Evolutionary conservation across 805 yeast species (phyloP), one percentile per base, ranked within the genome.

Genomic region (Candida broadrunensis): DNA sequence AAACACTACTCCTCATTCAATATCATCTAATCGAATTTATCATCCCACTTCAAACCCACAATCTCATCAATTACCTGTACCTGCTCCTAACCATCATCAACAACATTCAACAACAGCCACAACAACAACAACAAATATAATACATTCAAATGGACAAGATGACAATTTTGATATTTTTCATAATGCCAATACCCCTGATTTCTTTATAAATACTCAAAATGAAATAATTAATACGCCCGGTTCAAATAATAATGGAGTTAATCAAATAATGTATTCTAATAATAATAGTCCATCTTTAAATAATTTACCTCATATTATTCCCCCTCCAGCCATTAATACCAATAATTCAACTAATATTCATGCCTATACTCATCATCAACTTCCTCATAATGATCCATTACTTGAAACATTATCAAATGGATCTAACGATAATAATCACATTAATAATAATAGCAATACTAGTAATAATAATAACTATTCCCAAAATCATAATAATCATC

Each of bases 401-500:
- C 12, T 29, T 14, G 18, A 35, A 27, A 26, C 45, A 42, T 24
- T 49, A 44, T 13, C 44, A 40, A 24, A 34, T 34, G 21, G 29
- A 37, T 18, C 35, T 42, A 4, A 43, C 36, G 13, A 33, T 32
- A 18, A 16, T 5, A 18, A 32, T 18, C 6, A 7, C 7, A 42
- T 30, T 43, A 6, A 43, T 37, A n/a, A 26, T 30, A 15, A 5
- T 6, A 30, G 5, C 8, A 44, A 44, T 36, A 52, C 46, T 19
- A 43, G 52, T 17, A 59, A 56, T 27, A 46, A 47, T 24, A 52
- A 53, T 38, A 53, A 52, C 16, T 65, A 61, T 42, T 61, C 56
- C 44, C 48, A 52, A 41, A 54, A 45, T 21, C 24, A 34, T 34
- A 21, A 4, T 18, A 13, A 18, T 19, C 14, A 19, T 6, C 23